Evolutionary conservation across 1,284 basidiomycete species (phyloP), one percentile per base, ranked within the genome.

Genomic region (Boletus semigastroideus): DNA sequence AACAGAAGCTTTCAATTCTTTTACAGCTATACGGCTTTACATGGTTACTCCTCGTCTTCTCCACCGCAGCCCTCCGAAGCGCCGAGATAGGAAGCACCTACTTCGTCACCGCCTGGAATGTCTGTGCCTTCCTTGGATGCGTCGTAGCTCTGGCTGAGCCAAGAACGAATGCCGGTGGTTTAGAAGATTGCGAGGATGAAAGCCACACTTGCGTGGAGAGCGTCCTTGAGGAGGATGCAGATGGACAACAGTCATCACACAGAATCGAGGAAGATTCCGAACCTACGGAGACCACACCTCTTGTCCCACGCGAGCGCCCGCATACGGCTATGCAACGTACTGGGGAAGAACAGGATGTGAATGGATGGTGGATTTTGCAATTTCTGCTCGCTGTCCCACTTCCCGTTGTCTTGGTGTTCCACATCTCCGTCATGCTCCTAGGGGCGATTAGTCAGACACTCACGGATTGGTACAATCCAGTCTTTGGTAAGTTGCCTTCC

Each of bases 351-450:
- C 65, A 59, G 37, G 71, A 72, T 36, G 69, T 69, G 17, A 72
- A 76, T 38, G 74, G 76, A 33, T 85, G 81, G 77, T 90, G 87
- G 86, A 74, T 85, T 34, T 56, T 79, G 20, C 82, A 89, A 61
- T 66, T 86, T 39, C 42, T 87, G 9, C 53, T 87, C 16, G 72
- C 78, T 0, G 75, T 87, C 4, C 80, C 83, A 1, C 54, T 83
- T 3, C 82, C 84, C 0, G 74, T 82, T 14, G 74, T 84, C 17
- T 60, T 88, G 40, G 55, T 84, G n/a, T 74, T 72, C 42, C 84
- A 88, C 57, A 70, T 87, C 22, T 67, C 72, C 3, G 59, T 80
- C 27, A 57, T 86, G 40, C 50, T 84, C 31, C 50, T 87, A 17
- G 74, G 71, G 43, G 74, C 81, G 7, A 61, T 81, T 59, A 65